Conservation (phyloP, 306 rosid species). For the Inga leiocalycina region DNA sequence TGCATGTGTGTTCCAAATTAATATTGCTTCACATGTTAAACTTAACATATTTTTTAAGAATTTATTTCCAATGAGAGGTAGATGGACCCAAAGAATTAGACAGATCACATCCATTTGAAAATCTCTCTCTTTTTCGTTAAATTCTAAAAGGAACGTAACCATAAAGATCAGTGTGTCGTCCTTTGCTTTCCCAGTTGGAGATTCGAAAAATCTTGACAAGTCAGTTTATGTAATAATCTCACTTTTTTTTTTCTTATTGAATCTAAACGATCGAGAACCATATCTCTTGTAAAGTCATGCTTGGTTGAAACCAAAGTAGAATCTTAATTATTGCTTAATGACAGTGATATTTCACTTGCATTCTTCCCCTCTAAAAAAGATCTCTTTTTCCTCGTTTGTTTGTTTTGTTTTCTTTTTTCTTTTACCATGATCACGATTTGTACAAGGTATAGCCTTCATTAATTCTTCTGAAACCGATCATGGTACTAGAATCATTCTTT, state of each 20-base stretch:
- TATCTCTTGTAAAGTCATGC: constrained; percentile 21
- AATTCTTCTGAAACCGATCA: not conserved
- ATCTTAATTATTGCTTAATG: constrained; percentile 6
- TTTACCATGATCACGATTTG: not conserved
- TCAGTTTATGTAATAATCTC: not conserved
- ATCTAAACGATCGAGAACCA: constrained; percentile 14
- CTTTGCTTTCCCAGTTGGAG: constrained; percentile 18
- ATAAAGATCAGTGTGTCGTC: not conserved
- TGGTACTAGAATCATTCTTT: not conserved
- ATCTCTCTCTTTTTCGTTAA: not conserved
- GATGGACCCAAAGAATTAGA: constrained; percentile 25
- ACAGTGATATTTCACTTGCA: constrained; percentile 22
- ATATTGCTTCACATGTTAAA: constrained; percentile 12
- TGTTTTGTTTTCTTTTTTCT: not conserved
- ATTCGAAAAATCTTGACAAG: constrained; percentile 32
- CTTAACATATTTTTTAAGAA: not conserved
- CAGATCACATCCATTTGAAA: not conserved
- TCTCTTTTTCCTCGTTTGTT: not conserved
- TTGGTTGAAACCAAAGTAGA: not conserved
- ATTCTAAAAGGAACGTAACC: not conserved
- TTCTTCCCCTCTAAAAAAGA: not conserved
- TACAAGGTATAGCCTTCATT: not conserved
- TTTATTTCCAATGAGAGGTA: constrained; percentile 5
- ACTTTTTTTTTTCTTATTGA: not conserved
- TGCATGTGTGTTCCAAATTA: not conserved